Conservation (phyloP, 768 basidiomycete species). For the Lactifluus volemus region DNA sequence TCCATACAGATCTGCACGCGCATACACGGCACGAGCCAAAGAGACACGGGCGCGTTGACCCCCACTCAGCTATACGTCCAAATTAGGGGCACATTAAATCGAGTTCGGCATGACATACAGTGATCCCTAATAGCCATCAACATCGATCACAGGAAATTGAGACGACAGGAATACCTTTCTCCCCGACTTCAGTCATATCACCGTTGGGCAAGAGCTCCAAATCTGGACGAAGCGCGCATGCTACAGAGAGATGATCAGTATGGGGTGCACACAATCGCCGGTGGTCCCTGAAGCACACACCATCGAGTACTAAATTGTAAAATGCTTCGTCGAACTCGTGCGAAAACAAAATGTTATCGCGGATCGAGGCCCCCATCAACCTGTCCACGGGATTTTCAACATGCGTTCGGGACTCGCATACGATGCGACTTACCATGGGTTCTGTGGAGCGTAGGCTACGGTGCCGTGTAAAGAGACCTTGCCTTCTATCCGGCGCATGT, state of each 20-base stretch:
- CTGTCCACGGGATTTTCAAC: slow-evolving; percentile 27
- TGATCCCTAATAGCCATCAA: slow-evolving; percentile 37
- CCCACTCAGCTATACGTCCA: slow-evolving; percentile 50
- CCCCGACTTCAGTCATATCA: slow-evolving; percentile 79
- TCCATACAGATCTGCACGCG: slow-evolving; percentile 77
- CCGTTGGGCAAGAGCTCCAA: slow-evolving; percentile 71
- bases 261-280: background rate
- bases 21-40: slow-evolving; percentile 84
- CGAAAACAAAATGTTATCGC: slow-evolving; percentile 89
- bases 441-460: slow-evolving; percentile 79
- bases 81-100: background rate
- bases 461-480: slow-evolving; percentile 58
- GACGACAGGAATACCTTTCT: slow-evolving; percentile 48
- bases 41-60: slow-evolving; percentile 80
- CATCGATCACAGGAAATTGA: background rate
- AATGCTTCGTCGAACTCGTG: slow-evolving; percentile 81
- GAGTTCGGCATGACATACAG: slow-evolving; percentile 33
- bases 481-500: slow-evolving; percentile 75
- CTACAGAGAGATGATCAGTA: slow-evolving; percentile 26
- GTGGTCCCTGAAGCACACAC: slow-evolving; percentile 27
- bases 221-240: slow-evolving; percentile 82
- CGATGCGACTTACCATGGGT: slow-evolving; percentile 54
- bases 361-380: slow-evolving; percentile 79
- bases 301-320: slow-evolving; percentile 76
- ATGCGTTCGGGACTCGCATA: background rate